A percentile compares a stretch with the other conserved stretches of the same genome.
Evolutionary conservation across 164 flowering plant genomes (phyloP).

Genomic region (Tetracentron sinense): DNA sequence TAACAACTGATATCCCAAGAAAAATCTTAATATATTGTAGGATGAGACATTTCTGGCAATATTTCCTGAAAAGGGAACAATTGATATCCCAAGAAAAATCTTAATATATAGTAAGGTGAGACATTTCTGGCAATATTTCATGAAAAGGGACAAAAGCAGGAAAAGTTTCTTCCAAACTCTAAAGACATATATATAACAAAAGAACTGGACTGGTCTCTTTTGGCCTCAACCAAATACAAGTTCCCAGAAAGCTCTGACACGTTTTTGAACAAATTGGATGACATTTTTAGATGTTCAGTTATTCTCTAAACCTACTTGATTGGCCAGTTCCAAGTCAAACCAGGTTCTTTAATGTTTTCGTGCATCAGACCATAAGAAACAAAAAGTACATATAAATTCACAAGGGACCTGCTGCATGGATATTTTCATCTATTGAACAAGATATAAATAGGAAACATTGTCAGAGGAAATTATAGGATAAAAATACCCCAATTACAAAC

Average conservation of each 20-base stretch:
- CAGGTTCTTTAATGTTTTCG: too few relatives aligned
- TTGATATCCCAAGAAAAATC: too few relatives aligned
- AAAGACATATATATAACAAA: background rate
- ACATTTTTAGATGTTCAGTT: too few relatives aligned
- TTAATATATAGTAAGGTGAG: too few relatives aligned
- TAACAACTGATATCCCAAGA: too few relatives aligned
- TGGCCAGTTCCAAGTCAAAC: background rate
- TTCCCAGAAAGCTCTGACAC: background rate
- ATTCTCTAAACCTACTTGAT: too few relatives aligned
- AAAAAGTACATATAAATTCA: background rate
- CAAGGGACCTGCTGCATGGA: background rate
- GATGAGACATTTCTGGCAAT: too few relatives aligned
- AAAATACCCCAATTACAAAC: constrained; percentile 8
- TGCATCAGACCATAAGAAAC: background rate
- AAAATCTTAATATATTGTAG: too few relatives aligned
- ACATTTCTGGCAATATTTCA: background rate
- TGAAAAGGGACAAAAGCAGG: background rate
- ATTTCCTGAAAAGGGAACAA: too few relatives aligned
- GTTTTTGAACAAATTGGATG: background rate
- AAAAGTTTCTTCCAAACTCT: background rate
- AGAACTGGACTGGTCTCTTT: background rate
- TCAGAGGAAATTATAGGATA: background rate
- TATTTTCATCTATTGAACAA: background rate
- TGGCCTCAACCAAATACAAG: background rate
- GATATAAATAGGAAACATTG: background rate